phyloP scores from a whole-genome alignment of 345 rosid species.

The Chamaenerion angustifolium region DNA sequence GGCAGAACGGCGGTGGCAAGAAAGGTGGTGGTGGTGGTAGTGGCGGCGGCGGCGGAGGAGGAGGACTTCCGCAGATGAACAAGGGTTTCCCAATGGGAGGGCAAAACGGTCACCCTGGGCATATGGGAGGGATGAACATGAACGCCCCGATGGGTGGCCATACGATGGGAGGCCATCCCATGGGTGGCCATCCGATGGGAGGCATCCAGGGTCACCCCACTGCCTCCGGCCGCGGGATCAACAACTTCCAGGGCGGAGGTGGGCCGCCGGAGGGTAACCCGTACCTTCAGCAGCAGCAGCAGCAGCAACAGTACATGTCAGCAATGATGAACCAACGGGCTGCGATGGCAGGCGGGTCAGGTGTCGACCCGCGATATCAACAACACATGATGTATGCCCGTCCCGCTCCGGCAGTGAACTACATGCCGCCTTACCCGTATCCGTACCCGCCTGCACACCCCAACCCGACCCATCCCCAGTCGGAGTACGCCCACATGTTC shows the following conservation, averaged over 20 bases:
- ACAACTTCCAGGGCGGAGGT: slow-evolving; percentile 41
- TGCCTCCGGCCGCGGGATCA: slow-evolving; percentile 16
- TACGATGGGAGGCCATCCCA: not conserved
- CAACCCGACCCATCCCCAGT: slow-evolving; percentile 20
- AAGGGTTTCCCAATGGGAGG: slow-evolving; percentile 32
- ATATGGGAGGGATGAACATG: slow-evolving; percentile 1
- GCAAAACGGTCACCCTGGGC: slow-evolving; percentile 18
- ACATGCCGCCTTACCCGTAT: slow-evolving; percentile 50
- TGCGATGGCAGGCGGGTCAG: slow-evolving; percentile 7
- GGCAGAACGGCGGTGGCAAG: slow-evolving; percentile 25
- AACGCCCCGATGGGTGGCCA: slow-evolving; percentile 2
- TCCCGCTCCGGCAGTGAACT: slow-evolving; percentile 72
- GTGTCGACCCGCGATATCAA: slow-evolving; percentile 74
- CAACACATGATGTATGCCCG: slow-evolving; percentile 91
- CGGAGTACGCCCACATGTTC: slow-evolving; percentile 32
- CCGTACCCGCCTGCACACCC: slow-evolving; percentile 19
- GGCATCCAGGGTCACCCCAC: slow-evolving; percentile 65
- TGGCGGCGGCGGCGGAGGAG: slow-evolving; percentile 22
- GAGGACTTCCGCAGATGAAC: slow-evolving; percentile 14
- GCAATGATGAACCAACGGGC: slow-evolving; percentile 82
- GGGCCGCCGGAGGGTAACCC: slow-evolving; percentile 36
- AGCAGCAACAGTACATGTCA: slow-evolving; percentile 36
- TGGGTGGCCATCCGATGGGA: slow-evolving; percentile 12
- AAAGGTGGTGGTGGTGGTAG: slow-evolving; percentile 24
- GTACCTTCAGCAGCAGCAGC: slow-evolving; percentile 38